These are phyloP conservation scores for Aspergillus asperescens DNA, from an alignment of 495 filamentous ascomycete genomes.

Conservation along the genomic window DNA sequence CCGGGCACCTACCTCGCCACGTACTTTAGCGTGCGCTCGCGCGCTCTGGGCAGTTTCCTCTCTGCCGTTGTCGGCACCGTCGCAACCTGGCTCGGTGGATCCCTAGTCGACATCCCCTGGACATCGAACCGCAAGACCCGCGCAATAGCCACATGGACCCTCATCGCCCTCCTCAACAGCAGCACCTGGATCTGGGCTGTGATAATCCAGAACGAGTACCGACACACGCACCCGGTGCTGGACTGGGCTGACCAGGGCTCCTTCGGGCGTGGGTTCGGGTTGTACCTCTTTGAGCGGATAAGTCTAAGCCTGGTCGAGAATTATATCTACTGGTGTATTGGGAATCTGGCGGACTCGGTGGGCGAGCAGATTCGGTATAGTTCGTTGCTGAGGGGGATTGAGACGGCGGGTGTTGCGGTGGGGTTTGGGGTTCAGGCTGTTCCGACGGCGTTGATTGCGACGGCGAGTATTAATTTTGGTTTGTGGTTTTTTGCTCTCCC, in stretches of 20 bases:
- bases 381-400: constrained; percentile 37
- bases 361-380: constrained; percentile 41
- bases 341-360: constrained; percentile 38
- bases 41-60: constrained; percentile 44
- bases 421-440: constrained; percentile 42
- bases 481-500: constrained; percentile 38
- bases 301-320: constrained; percentile 40
- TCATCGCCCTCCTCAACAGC: constrained; percentile 21
- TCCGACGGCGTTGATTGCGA: constrained; percentile 37
- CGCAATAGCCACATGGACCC: constrained; percentile 15
- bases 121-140: constrained; percentile 17
- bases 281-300: constrained; percentile 38
- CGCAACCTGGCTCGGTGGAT: constrained; percentile 21
- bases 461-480: constrained; percentile 37
- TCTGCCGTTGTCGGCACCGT: constrained; percentile 45
- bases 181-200: constrained; percentile 27
- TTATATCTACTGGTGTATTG: constrained; percentile 45
- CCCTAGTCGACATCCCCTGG: constrained; percentile 22
- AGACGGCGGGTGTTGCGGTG: constrained; percentile 37
- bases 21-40: constrained; percentile 51
- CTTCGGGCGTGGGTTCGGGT: constrained; percentile 38
- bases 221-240: constrained; percentile 19
- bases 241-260: constrained; percentile 27
- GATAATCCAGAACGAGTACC: constrained; percentile 25
- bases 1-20: constrained; percentile 51